Evolutionary conservation across 169 alveolate species (phyloP), one percentile per base, ranked within the genome.

Genomic region (Plasmodium inui): DNA sequence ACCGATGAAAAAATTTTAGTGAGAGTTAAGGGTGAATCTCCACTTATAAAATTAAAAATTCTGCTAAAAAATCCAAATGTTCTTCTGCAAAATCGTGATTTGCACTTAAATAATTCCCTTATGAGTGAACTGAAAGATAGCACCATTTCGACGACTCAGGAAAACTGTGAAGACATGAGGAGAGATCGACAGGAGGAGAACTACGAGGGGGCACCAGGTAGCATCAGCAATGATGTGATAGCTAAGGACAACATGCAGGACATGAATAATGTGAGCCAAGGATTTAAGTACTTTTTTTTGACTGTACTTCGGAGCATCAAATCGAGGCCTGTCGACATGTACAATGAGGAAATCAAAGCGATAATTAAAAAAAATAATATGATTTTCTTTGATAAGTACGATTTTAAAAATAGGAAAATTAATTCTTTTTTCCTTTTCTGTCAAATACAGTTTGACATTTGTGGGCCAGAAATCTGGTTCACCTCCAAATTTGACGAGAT

Each of bases 401-500:
- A 88, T 53, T 76, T 57, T 22, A 34, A 41, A 22, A 88, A 88
- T 57, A 2, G 12, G 67, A 88, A 88, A 76, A 88, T 88, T 76
- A 88, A 88, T 34, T 76, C 72, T 7, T 88, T 88, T 10, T 88
- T 88, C 44, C 86, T 88, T 53, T 88, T 76, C 81, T 79, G 53
- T 19, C 93, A 88, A 88, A 57, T 88, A 61, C 71, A 28, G 44
- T 88, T 78, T 26, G 93, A 88, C 28, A 78, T 88, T 55, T 88
- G 86, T 76, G 93, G 93, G 1, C 93, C 93, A 0, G 93, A 88
- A 34, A 50, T 88, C 53, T 88, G 93, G 93, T 79, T 78, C 55
- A 88, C 93, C 8, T 88, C 93, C 41, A 88, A 88, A 30, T 88
- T 88, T 39, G 86, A 88, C 17, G 93, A 88, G 37, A 76, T 88